Conservation (phyloP, 306 rosid genomes). For the Trifolium repens region DNA sequence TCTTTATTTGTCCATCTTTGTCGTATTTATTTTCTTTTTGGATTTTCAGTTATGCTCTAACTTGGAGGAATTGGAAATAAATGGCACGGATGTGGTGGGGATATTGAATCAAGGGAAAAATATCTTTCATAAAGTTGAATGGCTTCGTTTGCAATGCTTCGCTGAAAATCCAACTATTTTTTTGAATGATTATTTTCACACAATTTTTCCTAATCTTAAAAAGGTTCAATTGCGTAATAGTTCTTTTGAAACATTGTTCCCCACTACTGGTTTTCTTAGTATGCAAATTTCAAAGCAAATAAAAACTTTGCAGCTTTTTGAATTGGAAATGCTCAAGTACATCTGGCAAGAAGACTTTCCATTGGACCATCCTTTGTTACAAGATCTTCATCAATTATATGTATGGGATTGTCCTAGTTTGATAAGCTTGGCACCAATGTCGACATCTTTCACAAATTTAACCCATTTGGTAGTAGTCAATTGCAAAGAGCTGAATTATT, state of each 20-base stretch:
- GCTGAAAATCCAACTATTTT: background rate
- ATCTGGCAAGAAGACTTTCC: conserved; percentile 22
- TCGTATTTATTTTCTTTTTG: background rate
- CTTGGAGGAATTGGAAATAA: background rate
- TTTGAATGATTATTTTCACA: background rate
- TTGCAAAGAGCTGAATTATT: background rate
- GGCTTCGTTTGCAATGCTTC: background rate
- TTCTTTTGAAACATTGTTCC: conserved; percentile 21
- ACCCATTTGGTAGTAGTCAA: background rate
- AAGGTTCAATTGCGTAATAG: background rate
- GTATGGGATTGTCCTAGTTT: background rate
- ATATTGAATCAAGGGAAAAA: background rate
- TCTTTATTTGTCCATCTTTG: no score
- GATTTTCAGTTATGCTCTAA: background rate
- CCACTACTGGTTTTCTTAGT: background rate
- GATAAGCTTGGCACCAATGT: background rate
- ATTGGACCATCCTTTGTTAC: background rate
- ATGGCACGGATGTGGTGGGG: background rate
- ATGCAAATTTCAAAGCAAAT: background rate
- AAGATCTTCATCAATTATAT: background rate
- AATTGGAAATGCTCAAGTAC: background rate
- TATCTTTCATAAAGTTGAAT: background rate
- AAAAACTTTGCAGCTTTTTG: background rate
- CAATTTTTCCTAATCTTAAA: background rate
- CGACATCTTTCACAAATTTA: background rate